Evolutionary conservation across 1,139 yeast genomes (phyloP).

Genomic region (Martiniozyma asiatica): DNA sequence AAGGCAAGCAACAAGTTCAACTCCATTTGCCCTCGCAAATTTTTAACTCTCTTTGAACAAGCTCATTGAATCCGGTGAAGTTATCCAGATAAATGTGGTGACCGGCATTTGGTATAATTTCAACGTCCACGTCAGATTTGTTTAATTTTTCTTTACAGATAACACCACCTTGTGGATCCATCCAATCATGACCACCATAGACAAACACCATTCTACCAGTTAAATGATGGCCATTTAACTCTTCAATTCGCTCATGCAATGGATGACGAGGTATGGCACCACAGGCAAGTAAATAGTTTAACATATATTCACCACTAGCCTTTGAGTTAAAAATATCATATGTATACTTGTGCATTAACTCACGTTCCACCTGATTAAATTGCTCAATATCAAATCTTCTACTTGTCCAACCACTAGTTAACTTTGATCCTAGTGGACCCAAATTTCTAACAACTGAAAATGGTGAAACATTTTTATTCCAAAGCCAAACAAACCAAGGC

Average conservation of each 20-base stretch:
- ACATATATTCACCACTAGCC: constrained; percentile 70
- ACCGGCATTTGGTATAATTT: constrained; percentile 44
- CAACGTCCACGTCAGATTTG: constrained; percentile 17
- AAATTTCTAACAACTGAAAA: constrained; percentile 52
- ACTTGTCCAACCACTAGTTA: constrained; percentile 70
- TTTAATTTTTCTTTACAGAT: constrained; percentile 29
- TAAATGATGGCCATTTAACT: constrained; percentile 16
- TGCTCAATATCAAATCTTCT: constrained; percentile 43
- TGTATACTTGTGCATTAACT: constrained; percentile 47
- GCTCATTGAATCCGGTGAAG: constrained; percentile 36
- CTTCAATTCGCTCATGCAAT: constrained; percentile 34
- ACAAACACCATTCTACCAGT: constrained; percentile 37
- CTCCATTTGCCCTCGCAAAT: no score
- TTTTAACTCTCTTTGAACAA: no score
- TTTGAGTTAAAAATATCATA: constrained; percentile 59
- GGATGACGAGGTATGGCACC: constrained; percentile 68
- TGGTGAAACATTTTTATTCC: constrained; percentile 67
- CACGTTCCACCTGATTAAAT: constrained; percentile 25
- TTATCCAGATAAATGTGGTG: constrained; percentile 67
- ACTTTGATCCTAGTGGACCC: constrained; percentile 55
- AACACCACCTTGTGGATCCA: constrained; percentile 51
- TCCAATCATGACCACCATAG: constrained; percentile 72
- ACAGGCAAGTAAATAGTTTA: constrained; percentile 55
- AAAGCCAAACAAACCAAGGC: constrained; percentile 47
- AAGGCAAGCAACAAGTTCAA: no score